A percentile compares a stretch with the other conserved stretches of the same genome.
These are phyloP conservation scores for Kodamaea nitidulidarum DNA, from an alignment of 805 yeast genomes.

Conservation along the genomic window DNA sequence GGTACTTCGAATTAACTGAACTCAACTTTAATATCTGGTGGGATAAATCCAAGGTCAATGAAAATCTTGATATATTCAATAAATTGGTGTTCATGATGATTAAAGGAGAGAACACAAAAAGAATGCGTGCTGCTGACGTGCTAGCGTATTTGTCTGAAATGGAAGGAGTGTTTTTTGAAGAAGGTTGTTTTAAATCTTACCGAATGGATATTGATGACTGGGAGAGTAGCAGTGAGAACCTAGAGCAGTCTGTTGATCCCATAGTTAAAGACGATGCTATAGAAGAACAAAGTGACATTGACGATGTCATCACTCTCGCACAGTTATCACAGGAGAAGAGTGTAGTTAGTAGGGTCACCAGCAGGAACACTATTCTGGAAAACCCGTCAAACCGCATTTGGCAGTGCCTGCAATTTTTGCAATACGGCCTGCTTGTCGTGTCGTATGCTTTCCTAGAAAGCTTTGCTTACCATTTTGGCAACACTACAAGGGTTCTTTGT, in stretches of 20 bases:
- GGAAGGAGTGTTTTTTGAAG: slow-evolving; percentile 10
- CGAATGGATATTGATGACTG: neutral
- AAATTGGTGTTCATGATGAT: slow-evolving; percentile 28
- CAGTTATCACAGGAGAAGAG: too few relatives aligned
- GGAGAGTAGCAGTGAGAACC: neutral
- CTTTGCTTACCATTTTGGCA: neutral
- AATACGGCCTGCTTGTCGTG: too few relatives aligned
- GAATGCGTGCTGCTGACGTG: slow-evolving; percentile 16
- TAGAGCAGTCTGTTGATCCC: neutral
- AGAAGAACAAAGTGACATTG: too few relatives aligned
- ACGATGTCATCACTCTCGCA: too few relatives aligned
- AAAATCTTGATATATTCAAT: slow-evolving; percentile 11
- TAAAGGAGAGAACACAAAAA: slow-evolving; percentile 19
- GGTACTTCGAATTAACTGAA: slow-evolving; percentile 25
- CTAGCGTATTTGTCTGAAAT: slow-evolving; percentile 19
- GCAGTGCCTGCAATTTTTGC: too few relatives aligned
- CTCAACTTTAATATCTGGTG: slow-evolving; percentile 27
- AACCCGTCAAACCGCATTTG: too few relatives aligned
- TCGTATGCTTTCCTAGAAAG: too few relatives aligned
- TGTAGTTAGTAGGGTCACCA: too few relatives aligned
- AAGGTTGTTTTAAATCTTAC: neutral
- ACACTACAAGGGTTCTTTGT: neutral
- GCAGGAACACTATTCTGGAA: too few relatives aligned
- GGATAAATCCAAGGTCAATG: slow-evolving; percentile 1
- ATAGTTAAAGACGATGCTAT: neutral